phyloP scores from a whole-genome alignment of 2,329 filamentous ascomycete genomes.

The Teratosphaeriaceae sp. region DNA sequence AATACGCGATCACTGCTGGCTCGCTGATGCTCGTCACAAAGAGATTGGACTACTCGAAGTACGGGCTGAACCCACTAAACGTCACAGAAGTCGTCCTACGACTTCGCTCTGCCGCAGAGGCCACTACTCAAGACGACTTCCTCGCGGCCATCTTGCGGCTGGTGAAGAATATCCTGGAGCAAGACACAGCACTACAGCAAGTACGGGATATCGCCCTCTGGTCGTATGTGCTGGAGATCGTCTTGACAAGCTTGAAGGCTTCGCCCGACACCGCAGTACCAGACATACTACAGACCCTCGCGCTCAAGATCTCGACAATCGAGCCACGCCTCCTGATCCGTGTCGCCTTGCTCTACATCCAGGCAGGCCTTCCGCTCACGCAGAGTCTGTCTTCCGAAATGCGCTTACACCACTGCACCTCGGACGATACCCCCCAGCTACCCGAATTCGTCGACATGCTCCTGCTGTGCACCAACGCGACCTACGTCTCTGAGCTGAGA shows the following conservation, averaged over 20 bases:
- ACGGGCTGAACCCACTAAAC: slow-evolving; percentile 6
- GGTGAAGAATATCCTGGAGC: slow-evolving; percentile 43
- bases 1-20: slow-evolving; percentile 22
- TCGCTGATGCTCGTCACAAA: slow-evolving; percentile 25
- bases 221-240: slow-evolving; percentile 6
- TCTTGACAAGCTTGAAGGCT: not conserved
- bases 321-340: not conserved
- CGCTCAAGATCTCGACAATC: not conserved
- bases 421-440: not conserved
- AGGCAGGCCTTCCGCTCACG: not conserved
- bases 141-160: slow-evolving; percentile 12
- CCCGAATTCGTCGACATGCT: not conserved
- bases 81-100: slow-evolving; percentile 8
- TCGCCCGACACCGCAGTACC: not conserved
- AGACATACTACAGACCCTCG: not conserved
- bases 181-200: slow-evolving; percentile 15
- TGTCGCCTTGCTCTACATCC: not conserved
- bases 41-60: slow-evolving; percentile 7
- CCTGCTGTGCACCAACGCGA: not conserved
- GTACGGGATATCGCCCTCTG: slow-evolving; percentile 7
- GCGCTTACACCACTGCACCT: not conserved
- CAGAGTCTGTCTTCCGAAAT: not conserved
- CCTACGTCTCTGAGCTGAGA: not conserved
- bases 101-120: slow-evolving; percentile 7
- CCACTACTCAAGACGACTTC: slow-evolving; percentile 8